A percentile compares a stretch with the other conserved stretches of the same genome.
phyloP scores from a whole-genome alignment of 2,329 filamentous ascomycete genomes.

The Waltergamsia citrina region DNA sequence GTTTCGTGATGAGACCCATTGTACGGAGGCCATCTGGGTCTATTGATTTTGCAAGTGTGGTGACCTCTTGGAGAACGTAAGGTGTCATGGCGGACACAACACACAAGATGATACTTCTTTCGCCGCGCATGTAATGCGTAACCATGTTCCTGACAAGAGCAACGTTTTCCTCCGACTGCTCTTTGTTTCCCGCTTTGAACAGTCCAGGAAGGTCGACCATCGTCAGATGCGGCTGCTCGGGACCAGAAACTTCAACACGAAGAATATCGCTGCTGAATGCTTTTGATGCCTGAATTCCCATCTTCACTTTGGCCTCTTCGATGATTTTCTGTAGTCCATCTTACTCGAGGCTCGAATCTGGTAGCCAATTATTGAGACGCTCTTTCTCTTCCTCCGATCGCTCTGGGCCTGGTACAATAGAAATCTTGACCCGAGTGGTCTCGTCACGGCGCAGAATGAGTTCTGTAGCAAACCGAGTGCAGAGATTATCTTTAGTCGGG shows the following conservation, averaged over 20 bases:
- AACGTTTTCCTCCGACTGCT: constrained; percentile 30
- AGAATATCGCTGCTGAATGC: constrained; percentile 37
- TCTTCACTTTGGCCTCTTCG: constrained; percentile 30
- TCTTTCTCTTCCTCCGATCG: constrained; percentile 14
- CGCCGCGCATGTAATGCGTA: constrained; percentile 44
- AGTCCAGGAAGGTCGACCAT: constrained; percentile 51
- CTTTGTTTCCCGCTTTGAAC: constrained; percentile 35
- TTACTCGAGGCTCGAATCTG: neutral
- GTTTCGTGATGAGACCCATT: constrained; percentile 49
- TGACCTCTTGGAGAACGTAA: constrained; percentile 47
- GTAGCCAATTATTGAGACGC: neutral
- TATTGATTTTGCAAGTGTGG: constrained; percentile 27
- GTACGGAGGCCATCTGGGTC: constrained; percentile 28
- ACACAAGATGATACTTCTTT: constrained; percentile 49
- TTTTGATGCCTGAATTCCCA: constrained; percentile 34
- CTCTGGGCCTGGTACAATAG: constrained; percentile 17
- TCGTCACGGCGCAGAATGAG: constrained; percentile 37
- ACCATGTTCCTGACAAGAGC: constrained; percentile 26
- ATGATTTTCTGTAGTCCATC: constrained; percentile 22
- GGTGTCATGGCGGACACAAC: constrained; percentile 49
- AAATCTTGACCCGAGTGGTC: constrained; percentile 17
- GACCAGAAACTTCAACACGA: constrained; percentile 36
- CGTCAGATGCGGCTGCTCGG: constrained; percentile 40
- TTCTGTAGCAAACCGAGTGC: constrained; percentile 55
- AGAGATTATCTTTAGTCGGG: constrained; percentile 46